Evolutionary conservation across 306 rosid genomes (phyloP).

Genomic region (Vigna trinervia): DNA sequence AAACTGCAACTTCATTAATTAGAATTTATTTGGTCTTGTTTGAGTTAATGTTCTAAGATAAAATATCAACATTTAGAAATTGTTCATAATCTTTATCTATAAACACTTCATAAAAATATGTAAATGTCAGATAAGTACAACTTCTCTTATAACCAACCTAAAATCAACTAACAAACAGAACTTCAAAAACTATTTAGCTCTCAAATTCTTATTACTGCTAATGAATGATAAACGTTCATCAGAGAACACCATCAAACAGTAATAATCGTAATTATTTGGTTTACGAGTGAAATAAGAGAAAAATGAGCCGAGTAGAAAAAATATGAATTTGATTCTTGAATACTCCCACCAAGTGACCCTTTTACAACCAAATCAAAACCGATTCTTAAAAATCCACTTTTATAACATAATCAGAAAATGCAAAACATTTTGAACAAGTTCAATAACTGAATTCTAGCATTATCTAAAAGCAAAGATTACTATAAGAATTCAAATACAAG

Average conservation of each 20-base stretch:
- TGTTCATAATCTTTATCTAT: no score
- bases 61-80: no score
- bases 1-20: neutral
- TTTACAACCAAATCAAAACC: neutral
- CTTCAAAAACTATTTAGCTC: neutral
- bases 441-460: neutral
- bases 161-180: neutral
- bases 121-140: neutral
- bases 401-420: neutral
- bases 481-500: slow-evolving; percentile 34
- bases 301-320: no score
- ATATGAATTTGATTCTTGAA: no score
- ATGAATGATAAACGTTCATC: no score
- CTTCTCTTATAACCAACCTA: neutral
- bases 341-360: neutral
- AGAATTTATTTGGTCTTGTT: no score
- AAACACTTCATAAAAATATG: no score
- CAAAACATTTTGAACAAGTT: neutral
- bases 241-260: no score
- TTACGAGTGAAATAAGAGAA: no score
- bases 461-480: neutral
- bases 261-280: no score
- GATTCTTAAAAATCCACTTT: neutral
- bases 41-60: no score
- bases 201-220: no score